phyloP scores from a whole-genome alignment of 2,329 filamentous ascomycete species.

The Emericellopsis atlantica region DNA sequence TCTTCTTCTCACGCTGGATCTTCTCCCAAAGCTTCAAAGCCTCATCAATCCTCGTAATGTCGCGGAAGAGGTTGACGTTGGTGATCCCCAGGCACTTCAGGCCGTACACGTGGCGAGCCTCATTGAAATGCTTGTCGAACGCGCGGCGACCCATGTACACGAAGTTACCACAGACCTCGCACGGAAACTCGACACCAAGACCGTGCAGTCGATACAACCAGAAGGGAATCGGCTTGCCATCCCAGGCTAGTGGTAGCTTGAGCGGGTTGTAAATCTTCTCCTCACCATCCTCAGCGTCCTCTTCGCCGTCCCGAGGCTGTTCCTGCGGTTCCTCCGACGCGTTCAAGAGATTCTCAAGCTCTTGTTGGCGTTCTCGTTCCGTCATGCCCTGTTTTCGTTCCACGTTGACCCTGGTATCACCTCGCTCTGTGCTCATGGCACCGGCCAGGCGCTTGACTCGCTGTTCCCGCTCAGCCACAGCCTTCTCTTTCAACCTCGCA shows the following conservation, averaged over 20 bases:
- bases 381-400: slow-evolving; percentile 97
- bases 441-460: slow-evolving; percentile 68
- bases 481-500: slow-evolving; percentile 70
- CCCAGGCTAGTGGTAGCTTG: slow-evolving; percentile 92
- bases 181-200: slow-evolving; percentile 85
- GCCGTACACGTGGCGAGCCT: slow-evolving; percentile 84
- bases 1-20: slow-evolving; percentile 75
- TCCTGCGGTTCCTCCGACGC: slow-evolving; percentile 16
- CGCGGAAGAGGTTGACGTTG: slow-evolving; percentile 80
- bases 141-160: slow-evolving; percentile 96
- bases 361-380: slow-evolving; percentile 85
- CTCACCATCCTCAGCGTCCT: slow-evolving; percentile 66
- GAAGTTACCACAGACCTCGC: slow-evolving; percentile 95
- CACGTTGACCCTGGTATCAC: slow-evolving; percentile 86
- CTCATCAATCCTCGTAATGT: slow-evolving; percentile 87
- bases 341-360: slow-evolving; percentile 73
- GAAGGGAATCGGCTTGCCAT: slow-evolving; percentile 96
- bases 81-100: slow-evolving; percentile 89
- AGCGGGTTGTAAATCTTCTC: slow-evolving; percentile 94
- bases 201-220: slow-evolving; percentile 98
- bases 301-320: slow-evolving; percentile 50
- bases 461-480: slow-evolving; percentile 80
- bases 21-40: slow-evolving; percentile 86
- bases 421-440: slow-evolving; percentile 74
- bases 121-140: slow-evolving; percentile 98